phyloP scores from a whole-genome alignment of 129 eudicot species.

The Calendula officinalis region DNA sequence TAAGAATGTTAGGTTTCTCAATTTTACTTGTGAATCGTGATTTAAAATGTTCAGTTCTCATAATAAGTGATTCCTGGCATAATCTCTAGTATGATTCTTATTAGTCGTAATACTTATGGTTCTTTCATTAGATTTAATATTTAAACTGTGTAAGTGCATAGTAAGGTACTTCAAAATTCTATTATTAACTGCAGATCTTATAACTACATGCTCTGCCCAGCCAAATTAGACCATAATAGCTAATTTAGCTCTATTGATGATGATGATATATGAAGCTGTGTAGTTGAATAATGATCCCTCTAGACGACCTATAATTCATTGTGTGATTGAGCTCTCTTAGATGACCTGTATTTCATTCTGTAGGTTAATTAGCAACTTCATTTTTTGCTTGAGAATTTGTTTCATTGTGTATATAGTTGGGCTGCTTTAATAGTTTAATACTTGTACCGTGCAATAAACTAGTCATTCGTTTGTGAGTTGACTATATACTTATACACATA shows the following conservation, averaged over 20 bases:
- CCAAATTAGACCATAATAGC: background rate
- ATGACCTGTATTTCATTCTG: slow-evolving; percentile 9
- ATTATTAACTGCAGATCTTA: slow-evolving; percentile 1
- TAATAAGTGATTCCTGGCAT: background rate
- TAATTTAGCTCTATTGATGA: background rate
- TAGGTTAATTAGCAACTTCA: background rate
- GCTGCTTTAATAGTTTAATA: background rate
- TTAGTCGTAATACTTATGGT: background rate
- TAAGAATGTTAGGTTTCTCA: slow-evolving; percentile 45
- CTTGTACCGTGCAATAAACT: background rate
- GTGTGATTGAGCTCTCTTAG: background rate
- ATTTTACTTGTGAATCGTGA: background rate
- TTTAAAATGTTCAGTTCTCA: background rate
- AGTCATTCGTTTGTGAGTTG: background rate
- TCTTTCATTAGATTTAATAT: background rate
- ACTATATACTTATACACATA: background rate
- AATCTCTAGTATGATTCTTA: background rate
- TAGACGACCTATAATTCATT: too few species aligned
- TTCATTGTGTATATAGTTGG: background rate
- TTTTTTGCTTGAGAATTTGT: background rate
- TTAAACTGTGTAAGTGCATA: background rate
- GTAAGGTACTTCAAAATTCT: background rate
- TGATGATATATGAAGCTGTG: background rate
- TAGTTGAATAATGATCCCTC: too few species aligned
- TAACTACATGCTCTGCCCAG: background rate